These are phyloP conservation scores for Calycina herbarum DNA, from an alignment of 2,329 filamentous ascomycete species.

Conservation along the genomic window DNA sequence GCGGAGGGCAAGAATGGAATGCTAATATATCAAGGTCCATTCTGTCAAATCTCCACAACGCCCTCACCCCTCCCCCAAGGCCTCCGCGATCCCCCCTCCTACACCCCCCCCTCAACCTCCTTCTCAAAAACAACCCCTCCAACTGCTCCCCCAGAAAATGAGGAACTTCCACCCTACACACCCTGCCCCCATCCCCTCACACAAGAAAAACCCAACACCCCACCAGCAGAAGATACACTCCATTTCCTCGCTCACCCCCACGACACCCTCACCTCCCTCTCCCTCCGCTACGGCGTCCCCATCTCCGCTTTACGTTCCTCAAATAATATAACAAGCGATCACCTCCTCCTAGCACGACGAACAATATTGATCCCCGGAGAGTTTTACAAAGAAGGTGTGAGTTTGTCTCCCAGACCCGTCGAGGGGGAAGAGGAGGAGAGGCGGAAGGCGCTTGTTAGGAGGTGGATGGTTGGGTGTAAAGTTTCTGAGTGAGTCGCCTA, in stretches of 20 bases:
- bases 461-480: constrained; percentile 80
- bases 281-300: constrained; percentile 71
- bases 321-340: constrained; percentile 72
- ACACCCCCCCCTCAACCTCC: constrained; percentile 43
- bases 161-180: constrained; percentile 29
- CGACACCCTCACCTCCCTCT: constrained; percentile 68
- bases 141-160: constrained; percentile 27
- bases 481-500: constrained; percentile 62
- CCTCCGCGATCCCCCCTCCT: constrained; percentile 67
- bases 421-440: constrained; percentile 74
- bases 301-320: constrained; percentile 59
- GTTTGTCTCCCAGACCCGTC: constrained; percentile 68
- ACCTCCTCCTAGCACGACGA: constrained; percentile 67
- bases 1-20: neutral
- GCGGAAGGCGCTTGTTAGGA: constrained; percentile 67
- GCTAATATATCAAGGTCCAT: constrained; percentile 50
- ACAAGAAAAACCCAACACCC: constrained; percentile 29
- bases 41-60: constrained; percentile 69
- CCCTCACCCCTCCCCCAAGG: constrained; percentile 64
- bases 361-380: constrained; percentile 71
- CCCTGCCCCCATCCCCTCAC: constrained; percentile 18
- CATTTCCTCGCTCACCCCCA: constrained; percentile 72
- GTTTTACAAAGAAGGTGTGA: constrained; percentile 66
- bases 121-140: constrained; percentile 16
- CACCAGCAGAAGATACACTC: constrained; percentile 60